Evolutionary conservation across 495 filamentous ascomycete species (phyloP).

Genomic region (Talaromyces liani): DNA sequence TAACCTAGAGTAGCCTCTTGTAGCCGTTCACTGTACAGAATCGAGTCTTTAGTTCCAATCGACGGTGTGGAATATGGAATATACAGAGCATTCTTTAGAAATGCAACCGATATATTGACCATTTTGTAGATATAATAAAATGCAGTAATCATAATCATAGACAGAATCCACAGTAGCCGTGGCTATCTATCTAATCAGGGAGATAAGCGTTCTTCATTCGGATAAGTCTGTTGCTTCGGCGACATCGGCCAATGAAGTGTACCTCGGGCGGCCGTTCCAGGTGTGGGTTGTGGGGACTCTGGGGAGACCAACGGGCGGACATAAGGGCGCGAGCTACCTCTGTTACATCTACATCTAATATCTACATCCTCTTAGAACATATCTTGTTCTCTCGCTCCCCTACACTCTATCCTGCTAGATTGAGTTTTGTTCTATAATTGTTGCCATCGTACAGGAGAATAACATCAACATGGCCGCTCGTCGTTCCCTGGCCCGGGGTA

Average conservation of each 20-base stretch:
- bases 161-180: not conserved
- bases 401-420: not conserved
- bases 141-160: not conserved
- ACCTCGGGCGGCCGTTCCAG: not conserved
- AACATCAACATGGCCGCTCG: conserved; percentile 35
- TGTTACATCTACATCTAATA: not conserved
- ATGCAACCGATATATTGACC: not conserved
- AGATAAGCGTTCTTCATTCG: not conserved
- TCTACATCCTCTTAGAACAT: not conserved
- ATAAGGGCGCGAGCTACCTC: not conserved
- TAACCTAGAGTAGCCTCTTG: not conserved
- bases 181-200: not conserved
- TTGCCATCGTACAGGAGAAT: not conserved
- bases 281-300: not conserved
- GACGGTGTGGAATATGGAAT: too few relatives aligned
- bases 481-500: conserved; percentile 32
- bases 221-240: not conserved
- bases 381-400: not conserved
- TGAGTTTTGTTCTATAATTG: not conserved
- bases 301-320: not conserved
- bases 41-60: not conserved
- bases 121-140: not conserved
- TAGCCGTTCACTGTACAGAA: not conserved
- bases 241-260: not conserved
- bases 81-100: not conserved